phyloP scores from a whole-genome alignment of 192 early-diverging fungal genomes.

The Coemansia sp. region DNA sequence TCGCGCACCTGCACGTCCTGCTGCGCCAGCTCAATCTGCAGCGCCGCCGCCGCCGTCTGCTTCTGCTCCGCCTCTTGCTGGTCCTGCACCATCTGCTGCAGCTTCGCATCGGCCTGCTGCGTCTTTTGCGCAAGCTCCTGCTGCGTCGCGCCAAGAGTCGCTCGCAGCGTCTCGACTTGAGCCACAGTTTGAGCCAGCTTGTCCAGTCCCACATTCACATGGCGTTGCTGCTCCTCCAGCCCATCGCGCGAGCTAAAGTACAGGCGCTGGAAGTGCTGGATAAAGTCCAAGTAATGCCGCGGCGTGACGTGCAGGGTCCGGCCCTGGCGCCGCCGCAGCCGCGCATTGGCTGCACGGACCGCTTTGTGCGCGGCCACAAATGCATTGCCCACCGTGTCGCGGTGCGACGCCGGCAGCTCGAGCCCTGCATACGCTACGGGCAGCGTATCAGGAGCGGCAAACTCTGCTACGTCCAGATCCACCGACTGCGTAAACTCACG shows the following conservation, averaged over 20 bases:
- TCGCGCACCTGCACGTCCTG: slow-evolving; percentile 77
- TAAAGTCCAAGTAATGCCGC: slow-evolving; percentile 97
- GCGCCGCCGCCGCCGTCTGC: slow-evolving; percentile 74
- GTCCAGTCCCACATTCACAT: slow-evolving; percentile 96
- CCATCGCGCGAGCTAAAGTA: slow-evolving; percentile 91
- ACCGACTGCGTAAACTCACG: slow-evolving; percentile 90
- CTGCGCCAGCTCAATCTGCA: slow-evolving; percentile 71
- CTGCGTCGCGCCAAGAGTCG: slow-evolving; percentile 81
- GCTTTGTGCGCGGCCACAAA: slow-evolving; percentile 94
- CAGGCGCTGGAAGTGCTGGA: slow-evolving; percentile 86
- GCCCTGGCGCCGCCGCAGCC: slow-evolving; percentile 79
- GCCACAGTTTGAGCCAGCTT: slow-evolving; percentile 91
- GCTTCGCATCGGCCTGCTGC: slow-evolving; percentile 89
- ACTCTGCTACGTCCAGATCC: slow-evolving; percentile 79
- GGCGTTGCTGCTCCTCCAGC: slow-evolving; percentile 97
- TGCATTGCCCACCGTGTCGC: slow-evolving; percentile 85
- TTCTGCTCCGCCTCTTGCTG: slow-evolving; percentile 93
- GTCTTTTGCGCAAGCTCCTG: slow-evolving; percentile 85
- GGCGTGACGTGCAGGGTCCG: slow-evolving; percentile 90
- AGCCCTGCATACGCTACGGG: slow-evolving; percentile 76
- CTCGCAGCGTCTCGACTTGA: slow-evolving; percentile 93
- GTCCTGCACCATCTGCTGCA: slow-evolving; percentile 92
- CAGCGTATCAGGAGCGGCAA: slow-evolving; percentile 68
- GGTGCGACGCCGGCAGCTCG: slow-evolving; percentile 68
- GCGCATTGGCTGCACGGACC: slow-evolving; percentile 80